These are phyloP conservation scores for Trichoderma polysporum DNA, from an alignment of 2,329 filamentous ascomycete genomes.

Conservation along the genomic window DNA sequence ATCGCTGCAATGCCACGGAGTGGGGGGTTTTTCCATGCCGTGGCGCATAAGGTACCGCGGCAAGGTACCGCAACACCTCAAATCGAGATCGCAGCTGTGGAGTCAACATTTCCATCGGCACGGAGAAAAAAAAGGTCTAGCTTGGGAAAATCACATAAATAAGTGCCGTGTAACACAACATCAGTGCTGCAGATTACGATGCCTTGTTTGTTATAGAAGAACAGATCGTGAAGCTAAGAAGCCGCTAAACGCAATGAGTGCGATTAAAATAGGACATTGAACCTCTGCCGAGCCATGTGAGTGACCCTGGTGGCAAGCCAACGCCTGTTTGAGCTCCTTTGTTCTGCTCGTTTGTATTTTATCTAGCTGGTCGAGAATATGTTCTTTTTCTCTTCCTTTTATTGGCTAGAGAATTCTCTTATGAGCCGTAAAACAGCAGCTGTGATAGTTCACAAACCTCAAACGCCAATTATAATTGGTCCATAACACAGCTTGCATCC, in stretches of 20 bases:
- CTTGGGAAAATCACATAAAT: not conserved
- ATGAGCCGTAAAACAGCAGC: no score
- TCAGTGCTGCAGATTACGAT: no score
- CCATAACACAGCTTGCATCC: not conserved
- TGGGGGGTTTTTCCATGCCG: slow-evolving; percentile 19
- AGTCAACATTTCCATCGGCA: not conserved
- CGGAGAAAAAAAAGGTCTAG: not conserved
- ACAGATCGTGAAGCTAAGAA: not conserved
- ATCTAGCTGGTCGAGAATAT: no score
- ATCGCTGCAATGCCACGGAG: slow-evolving; percentile 13
- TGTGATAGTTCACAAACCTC: no score
- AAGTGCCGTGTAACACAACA: not conserved
- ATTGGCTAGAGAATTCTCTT: no score
- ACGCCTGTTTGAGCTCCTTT: no score
- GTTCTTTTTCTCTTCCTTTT: no score
- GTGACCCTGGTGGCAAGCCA: no score
- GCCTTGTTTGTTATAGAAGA: not conserved
- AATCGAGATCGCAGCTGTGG: slow-evolving; percentile 1
- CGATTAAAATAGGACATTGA: not conserved
- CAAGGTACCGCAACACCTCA: not conserved
- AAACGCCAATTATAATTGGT: not conserved
- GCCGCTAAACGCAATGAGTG: not conserved
- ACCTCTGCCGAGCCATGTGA: no score
- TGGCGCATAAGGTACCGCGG: not conserved
- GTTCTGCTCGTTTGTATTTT: no score